Evolutionary conservation across 1,284 basidiomycete genomes (phyloP), one percentile per base, ranked within the genome.

Genomic region (Cryptococcus hybrid): DNA sequence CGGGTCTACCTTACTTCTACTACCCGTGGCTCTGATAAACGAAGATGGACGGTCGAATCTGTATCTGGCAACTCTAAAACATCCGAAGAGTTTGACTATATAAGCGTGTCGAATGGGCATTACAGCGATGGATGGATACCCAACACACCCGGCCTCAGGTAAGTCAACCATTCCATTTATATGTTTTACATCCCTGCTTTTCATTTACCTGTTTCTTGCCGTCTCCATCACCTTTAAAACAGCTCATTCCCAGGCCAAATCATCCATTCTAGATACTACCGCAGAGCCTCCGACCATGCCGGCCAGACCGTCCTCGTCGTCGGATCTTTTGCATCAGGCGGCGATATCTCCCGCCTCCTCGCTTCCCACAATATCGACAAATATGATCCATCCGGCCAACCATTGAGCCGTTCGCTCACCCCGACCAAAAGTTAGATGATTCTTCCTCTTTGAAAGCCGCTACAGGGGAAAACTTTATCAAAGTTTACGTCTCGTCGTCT

Each of bases 321-420:
- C 6, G 82, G 82, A 5, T 81, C 80, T 36, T 77, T 74, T n/a
- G 78, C 78, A 3, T 81, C 79, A 0, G 82, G 82, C 0, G 79
- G 79, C 13, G 82, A 83, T 59, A 78, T 83, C 34, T 76, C 79
- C 0, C 71, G 82, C n/a, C 80, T 82, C 55, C 64, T 83, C 6
- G 79, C 76, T 5, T 46, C 57, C 6, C 65, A 73, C 18, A 75
- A 79, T 50, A 45, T 73, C 34, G 52, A 59, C 3, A 59, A 56
- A 6, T n/a, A 59, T 2, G 15, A 54, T 0, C 34, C 52, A 3
- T 11, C 43, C 40, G 55, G 56, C 8, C 47, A 37, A 35, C 49
- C 60, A 5, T 55, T 42, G 36, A 30, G 30, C 30, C 30, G 30
- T 30, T 30, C 30, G 30, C 30, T 30, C 30, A 30, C 30, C 30